These are phyloP conservation scores for Trichoderma virens DNA, from an alignment of 495 filamentous ascomycete genomes.

Conservation along the genomic window DNA sequence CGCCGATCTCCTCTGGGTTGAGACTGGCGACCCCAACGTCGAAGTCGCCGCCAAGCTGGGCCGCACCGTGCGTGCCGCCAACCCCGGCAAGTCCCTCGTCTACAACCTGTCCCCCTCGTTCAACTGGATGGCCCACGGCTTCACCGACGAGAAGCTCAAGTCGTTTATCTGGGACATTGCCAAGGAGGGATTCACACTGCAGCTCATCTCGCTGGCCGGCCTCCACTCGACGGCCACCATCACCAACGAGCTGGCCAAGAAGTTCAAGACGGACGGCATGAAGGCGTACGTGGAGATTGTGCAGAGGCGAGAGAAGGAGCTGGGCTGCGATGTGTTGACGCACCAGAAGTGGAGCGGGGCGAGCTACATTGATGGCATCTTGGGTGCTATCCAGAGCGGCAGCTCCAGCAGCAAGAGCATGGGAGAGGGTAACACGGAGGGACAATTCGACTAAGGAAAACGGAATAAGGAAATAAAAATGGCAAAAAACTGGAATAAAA, in stretches of 20 bases:
- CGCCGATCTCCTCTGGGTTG: conserved; percentile 94
- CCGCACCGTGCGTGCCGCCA: conserved; percentile 54
- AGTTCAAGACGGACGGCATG: conserved; percentile 90
- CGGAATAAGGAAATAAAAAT: background rate
- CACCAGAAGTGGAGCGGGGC: conserved; percentile 99
- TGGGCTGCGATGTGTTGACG: conserved; percentile 89
- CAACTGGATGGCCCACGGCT: conserved; percentile 97
- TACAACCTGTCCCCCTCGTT: conserved; percentile 96
- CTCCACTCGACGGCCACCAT: conserved; percentile 84
- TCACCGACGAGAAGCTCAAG: conserved; percentile 66
- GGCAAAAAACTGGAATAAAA: background rate
- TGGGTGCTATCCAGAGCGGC: conserved; percentile 87
- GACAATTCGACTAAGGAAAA: conserved; percentile 32
- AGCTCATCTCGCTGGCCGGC: conserved; percentile 87
- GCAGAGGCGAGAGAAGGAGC: conserved; percentile 81
- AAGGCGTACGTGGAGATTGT: conserved; percentile 87
- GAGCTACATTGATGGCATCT: conserved; percentile 82
- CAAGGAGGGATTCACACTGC: conserved; percentile 85
- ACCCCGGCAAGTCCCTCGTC: conserved; percentile 79
- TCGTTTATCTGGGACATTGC: conserved; percentile 95
- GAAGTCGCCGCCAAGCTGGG: conserved; percentile 67
- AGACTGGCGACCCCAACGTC: conserved; percentile 84
- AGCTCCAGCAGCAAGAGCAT: conserved; percentile 75
- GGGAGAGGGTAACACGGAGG: conserved; percentile 76
- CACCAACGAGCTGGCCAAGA: conserved; percentile 70